Evolutionary conservation across 108 stramenopile species (phyloP), one percentile per base, ranked within the genome.

Genomic region (Pseudonitzschia multiseries): DNA sequence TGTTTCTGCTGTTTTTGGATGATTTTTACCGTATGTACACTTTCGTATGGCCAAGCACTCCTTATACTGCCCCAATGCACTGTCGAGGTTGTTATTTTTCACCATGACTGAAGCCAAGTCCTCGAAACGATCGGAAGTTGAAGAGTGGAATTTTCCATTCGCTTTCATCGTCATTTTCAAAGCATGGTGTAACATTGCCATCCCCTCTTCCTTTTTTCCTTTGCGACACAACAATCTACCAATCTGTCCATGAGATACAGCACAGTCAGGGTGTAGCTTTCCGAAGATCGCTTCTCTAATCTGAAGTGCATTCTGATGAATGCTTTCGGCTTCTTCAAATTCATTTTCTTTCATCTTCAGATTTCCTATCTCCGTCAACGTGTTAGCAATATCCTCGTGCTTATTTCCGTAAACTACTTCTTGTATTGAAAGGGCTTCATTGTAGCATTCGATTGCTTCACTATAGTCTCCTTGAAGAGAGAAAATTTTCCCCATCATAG

Each of bases 41-140:
- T 74, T 74, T 21, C 76, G 48, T 31, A 82, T 77, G 8, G 68
- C 31, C 26, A 82, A 46, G 70, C 67, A 78, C n/a, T 74, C 68
- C 46, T 82, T 70, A 50, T 57, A 74, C 17, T 71, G 65, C 22
- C 24, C 26, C 67, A 82, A 4, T 20, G 79, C 82, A 63, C 31
- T 12, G 21, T 74, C 71, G 31, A 48, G 63, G 26, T 71, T 52
- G 13, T 57, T 72, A 15, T 66, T 77, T 8, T 59, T 41, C 6
- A 65, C 20, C 42, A 76, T 41, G 28, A 68, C 40, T 8, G 15
- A 12, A 27, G 75, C 80, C 10, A 76, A 27, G 46, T 81, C 70
- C 29, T 69, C 46, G 42, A 69, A 73, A 18, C 68, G 71, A 59
- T 65, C 42, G 20, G 80, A 72, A 4, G 72, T 73, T 26, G 54